Percentiles rank a stretch among this genome's conserved stretches.
Evolutionary conservation across 2,329 filamentous ascomycete species (phyloP).

Genomic region (Xylaria sp.): DNA sequence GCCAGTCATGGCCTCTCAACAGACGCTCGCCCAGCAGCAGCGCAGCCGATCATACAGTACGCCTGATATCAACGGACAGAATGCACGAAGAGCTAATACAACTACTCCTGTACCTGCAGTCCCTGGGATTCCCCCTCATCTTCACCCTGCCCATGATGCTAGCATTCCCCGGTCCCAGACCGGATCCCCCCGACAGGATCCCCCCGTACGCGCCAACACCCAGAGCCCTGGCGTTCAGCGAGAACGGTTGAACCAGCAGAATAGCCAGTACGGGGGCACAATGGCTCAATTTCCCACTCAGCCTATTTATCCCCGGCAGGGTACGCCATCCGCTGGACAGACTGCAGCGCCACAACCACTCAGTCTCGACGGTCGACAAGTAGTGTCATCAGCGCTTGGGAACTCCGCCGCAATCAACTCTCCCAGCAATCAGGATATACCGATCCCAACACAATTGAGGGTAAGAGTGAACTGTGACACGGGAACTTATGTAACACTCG

Average conservation of each 20-base stretch:
- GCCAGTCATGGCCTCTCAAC: constrained; percentile 67
- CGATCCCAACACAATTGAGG: constrained; percentile 78
- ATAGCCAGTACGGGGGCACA: constrained; percentile 55
- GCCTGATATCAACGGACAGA: constrained; percentile 82
- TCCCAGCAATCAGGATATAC: constrained; percentile 55
- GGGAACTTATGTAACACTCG: constrained; percentile 90
- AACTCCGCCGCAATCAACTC: constrained; percentile 43
- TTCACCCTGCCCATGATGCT: constrained; percentile 65
- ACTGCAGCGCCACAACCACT: constrained; percentile 43
- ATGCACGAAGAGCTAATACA: constrained; percentile 61
- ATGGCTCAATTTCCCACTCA: constrained; percentile 64
- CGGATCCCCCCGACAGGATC: constrained; percentile 74
- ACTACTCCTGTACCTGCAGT: constrained; percentile 69
- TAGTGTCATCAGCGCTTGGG: constrained; percentile 54
- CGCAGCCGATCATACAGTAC: constrained; percentile 92
- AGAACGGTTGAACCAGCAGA: constrained; percentile 58
- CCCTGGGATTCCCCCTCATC: constrained; percentile 76
- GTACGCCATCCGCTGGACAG: constrained; percentile 49
- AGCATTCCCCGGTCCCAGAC: constrained; percentile 79
- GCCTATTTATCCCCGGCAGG: constrained; percentile 57
- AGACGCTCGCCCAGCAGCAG: constrained; percentile 67
- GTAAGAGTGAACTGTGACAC: constrained; percentile 90
- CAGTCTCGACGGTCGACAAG: constrained; percentile 48
- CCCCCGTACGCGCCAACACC: constrained; percentile 71
- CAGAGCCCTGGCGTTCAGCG: constrained; percentile 73